These are phyloP conservation scores for Vigna radiata DNA, from an alignment of 306 rosid species.

Conservation along the genomic window DNA sequence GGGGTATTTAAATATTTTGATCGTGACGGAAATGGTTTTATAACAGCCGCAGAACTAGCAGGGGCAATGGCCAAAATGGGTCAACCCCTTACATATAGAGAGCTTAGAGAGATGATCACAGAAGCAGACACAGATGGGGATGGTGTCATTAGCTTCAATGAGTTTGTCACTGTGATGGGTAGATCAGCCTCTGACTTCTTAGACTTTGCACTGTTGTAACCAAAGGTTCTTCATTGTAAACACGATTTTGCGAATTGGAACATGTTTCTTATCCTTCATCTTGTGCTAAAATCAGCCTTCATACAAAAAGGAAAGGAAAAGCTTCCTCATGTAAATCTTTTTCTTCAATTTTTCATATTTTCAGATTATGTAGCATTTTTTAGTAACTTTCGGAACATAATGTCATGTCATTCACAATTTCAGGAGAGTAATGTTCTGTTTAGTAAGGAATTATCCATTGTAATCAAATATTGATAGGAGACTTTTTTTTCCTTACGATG, in stretches of 20 bases:
- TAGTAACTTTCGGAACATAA: background rate
- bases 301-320: background rate
- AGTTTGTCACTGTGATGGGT: conserved; percentile 67
- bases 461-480: conserved; percentile 10
- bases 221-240: background rate
- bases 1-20: conserved; percentile 72
- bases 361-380: background rate
- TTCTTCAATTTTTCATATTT: background rate
- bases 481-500: background rate
- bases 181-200: conserved; percentile 61
- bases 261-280: conserved; percentile 24
- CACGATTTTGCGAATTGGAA: background rate
- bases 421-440: background rate
- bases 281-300: background rate
- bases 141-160: conserved; percentile 76
- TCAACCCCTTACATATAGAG: conserved; percentile 69
- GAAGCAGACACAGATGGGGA: conserved; percentile 79
- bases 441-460: background rate
- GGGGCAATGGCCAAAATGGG: conserved; percentile 81
- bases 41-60: conserved; percentile 70
- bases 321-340: background rate
- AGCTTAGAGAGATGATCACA: conserved; percentile 69
- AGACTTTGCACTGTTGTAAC: conserved; percentile 53
- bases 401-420: background rate
- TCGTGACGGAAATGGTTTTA: conserved; percentile 71